phyloP scores from a whole-genome alignment of 306 rosid genomes.

The Lathyrus oleraceus region DNA sequence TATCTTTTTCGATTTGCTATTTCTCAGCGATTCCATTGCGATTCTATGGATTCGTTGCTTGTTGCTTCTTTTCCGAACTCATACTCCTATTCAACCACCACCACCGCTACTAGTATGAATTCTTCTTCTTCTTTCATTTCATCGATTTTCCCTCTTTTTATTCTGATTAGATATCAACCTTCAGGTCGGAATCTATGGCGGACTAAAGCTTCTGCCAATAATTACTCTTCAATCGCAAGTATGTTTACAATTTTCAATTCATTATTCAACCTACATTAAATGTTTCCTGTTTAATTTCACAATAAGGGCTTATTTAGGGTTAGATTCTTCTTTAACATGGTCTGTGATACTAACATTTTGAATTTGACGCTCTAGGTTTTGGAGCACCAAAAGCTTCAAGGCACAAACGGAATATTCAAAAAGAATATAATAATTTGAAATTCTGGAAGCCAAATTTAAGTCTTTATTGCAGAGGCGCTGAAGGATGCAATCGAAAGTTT shows the following conservation, averaged over 20 bases:
- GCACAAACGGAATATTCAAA: slow-evolving; percentile 45
- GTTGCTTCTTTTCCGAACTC: slow-evolving; percentile 33
- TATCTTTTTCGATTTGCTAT: no score
- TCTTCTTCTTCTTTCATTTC: neutral
- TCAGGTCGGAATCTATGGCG: slow-evolving; percentile 51
- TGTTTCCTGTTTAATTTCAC: neutral
- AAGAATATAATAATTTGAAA: slow-evolving; percentile 36
- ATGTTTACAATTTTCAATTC: neutral
- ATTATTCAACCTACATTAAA: neutral
- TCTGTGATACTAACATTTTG: slow-evolving; percentile 10
- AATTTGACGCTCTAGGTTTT: slow-evolving; percentile 45
- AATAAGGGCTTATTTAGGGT: neutral
- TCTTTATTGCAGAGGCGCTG: slow-evolving; percentile 27
- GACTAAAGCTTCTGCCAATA: slow-evolving; percentile 27
- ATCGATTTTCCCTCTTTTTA: neutral
- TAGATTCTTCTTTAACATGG: slow-evolving; percentile 3
- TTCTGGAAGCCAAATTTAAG: slow-evolving; percentile 33
- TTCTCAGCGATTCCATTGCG: no score
- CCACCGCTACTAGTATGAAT: neutral
- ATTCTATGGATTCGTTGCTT: slow-evolving; percentile 37
- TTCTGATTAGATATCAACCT: no score
- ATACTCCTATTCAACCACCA: slow-evolving; percentile 10
- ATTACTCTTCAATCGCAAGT: slow-evolving; percentile 32
- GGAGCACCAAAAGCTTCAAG: slow-evolving; percentile 43
- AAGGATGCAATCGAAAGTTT: slow-evolving; percentile 35